Evolutionary conservation across 805 yeast genomes (phyloP), one percentile per base, ranked within the genome.

Genomic region (Yueomyces sp.): DNA sequence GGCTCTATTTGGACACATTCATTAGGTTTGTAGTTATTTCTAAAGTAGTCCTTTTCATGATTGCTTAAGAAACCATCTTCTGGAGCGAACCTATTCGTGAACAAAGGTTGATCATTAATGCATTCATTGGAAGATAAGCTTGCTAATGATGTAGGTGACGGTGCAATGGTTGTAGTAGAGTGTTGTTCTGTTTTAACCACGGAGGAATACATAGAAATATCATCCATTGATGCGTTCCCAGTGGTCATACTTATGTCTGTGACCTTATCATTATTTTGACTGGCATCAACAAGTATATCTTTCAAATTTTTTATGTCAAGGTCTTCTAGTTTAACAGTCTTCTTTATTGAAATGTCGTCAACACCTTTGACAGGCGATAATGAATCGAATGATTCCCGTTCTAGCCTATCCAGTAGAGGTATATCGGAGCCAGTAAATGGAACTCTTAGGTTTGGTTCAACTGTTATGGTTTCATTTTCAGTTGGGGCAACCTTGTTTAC

Each of bases 401-500:
- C 47, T 7, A 47, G 45, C 28, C 37, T 43, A 36, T 47, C 50
- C 37, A 47, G 31, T 9, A 45, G 29, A 6, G 42, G 36, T 4
- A 45, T 28, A 12, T 40, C 45, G 7, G 5, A 12, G n/a, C 7
- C 31, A 28, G 40, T 28, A 30, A 31, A 28, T 31, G 40, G 41
- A 3, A 36, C 30, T 30, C 43, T 37, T 19, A 19, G 19, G 19
- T 19, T 19, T 19, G 19, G 19, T 28, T 26, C 30, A 32, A 36
- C 38, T 33, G n/a, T 28, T 2, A 28, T 12, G 9, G 26, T 30
- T 39, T 38, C 39, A 39, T 36, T 32, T 37, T 19, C 19, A 39
- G 29, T 39, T 33, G n/a, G 39, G 36, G 31, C 11, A 37, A 43
- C 45, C 44, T 64, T 65, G 32, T 60, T 58, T 0, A 79, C 70